Base-by-base conservation (phyloP, 73 alveolate species). In the Stentor coeruleus region DNA sequence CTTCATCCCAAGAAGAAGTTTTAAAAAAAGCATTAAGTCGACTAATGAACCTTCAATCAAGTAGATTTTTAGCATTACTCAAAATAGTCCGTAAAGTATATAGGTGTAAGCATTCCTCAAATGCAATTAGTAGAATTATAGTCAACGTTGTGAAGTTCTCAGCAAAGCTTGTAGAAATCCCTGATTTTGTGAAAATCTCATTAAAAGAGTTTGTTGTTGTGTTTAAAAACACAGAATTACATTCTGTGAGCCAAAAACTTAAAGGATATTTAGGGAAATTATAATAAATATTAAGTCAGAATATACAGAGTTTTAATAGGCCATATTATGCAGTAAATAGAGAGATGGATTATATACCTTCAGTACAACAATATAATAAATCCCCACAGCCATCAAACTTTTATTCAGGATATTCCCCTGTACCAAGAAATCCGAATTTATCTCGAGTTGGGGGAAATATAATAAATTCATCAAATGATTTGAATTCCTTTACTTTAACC, bases 111-210 rank as follows among this genome's bases (percentile, higher is more conserved):
- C 77, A 59, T 26, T 59, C 77, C 11, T 3, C 3, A 4, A 59
- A 59, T 4, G 39, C 39, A 26, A 59, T 59, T 59, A 26, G 77
- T 3, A 59, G 36, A 59, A 59, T 59, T 59, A 59, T 59, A 33
- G 77, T 59, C 3, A 59, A 26, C 6, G 77, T 59, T 59, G 6
- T 59, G 77, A 59, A 59, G 30, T 59, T 6, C 30, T 59, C 77
- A 14, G 77, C 77, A 26, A 49, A 20, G 20, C 66, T 49, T 49
- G 20, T 49, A 6, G 6, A 6, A 49, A 49, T 49, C 20, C 66
- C 6, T 6, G 28, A 49, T 6, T 49, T 49, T 49, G 6, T 49
- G 28, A 49, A 49, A 20, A 49, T 49, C 6, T 11, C 66, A 11
- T 6, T 49, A 11, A 49, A 49, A 11, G 66, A 49, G 20, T 49